Conservation (phyloP, 2,329 filamentous ascomycete genomes). For the Aspergillus aculeatinus region DNA sequence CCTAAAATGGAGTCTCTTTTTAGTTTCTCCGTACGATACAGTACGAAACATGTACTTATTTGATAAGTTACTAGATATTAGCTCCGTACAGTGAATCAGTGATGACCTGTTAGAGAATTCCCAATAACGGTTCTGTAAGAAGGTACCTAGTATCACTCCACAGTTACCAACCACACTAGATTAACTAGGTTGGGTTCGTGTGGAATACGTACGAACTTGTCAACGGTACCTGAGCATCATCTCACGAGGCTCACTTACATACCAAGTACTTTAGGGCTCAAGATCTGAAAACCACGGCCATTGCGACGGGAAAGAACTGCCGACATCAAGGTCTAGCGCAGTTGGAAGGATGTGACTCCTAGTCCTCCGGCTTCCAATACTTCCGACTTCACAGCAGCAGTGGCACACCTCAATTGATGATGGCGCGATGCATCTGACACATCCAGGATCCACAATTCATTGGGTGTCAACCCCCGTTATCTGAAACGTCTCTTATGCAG, state of each 20-base stretch:
- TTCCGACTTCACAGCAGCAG: not conserved
- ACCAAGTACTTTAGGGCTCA: not conserved
- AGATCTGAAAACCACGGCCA: not conserved
- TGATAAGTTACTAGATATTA: no score
- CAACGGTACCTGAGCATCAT: not conserved
- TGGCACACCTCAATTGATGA: constrained; percentile 4
- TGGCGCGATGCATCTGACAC: constrained; percentile 18
- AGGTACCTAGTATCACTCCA: not conserved
- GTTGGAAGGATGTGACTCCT: not conserved
- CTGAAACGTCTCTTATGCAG: constrained; percentile 10
- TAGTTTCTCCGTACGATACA: not conserved
- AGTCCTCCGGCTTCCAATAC: not conserved
- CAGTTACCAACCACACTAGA: not conserved
- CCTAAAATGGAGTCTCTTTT: not conserved
- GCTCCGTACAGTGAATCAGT: no score
- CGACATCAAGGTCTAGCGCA: not conserved
- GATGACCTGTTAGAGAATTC: no score
- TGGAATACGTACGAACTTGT: not conserved
- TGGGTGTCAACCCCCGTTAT: not conserved
- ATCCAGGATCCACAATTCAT: constrained; percentile 19
- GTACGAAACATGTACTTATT: no score
- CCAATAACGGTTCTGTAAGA: no score
- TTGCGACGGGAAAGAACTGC: not conserved
- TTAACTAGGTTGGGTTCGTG: not conserved
- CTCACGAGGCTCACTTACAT: no score